A percentile compares a stretch with the other conserved stretches of the same genome.
Evolutionary conservation across 306 rosid genomes (phyloP).

Genomic region (Benincasa hispida): DNA sequence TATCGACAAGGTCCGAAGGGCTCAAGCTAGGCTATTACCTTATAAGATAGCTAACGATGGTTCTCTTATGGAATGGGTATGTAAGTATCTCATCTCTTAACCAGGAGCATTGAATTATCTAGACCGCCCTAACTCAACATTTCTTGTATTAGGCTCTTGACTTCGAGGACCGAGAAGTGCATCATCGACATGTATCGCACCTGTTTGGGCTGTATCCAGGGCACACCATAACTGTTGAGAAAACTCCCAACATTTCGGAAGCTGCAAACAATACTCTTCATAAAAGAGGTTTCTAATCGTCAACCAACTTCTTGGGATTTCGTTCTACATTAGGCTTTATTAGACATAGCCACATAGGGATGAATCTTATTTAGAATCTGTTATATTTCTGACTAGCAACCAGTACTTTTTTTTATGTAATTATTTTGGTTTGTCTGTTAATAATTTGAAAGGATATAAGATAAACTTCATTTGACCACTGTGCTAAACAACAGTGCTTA

Average conservation of each 20-base stretch:
- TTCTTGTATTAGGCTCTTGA: slow-evolving; percentile 59
- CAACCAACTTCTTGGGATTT: slow-evolving; percentile 12
- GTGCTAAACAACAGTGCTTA: neutral
- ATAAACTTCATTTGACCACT: neutral
- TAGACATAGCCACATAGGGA: neutral
- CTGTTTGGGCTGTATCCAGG: slow-evolving; percentile 89
- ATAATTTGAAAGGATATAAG: neutral
- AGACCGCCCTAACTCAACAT: slow-evolving; percentile 1
- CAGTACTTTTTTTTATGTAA: neutral
- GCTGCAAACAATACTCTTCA: slow-evolving; percentile 50
- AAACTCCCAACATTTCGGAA: slow-evolving; percentile 67
- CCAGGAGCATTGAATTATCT: neutral
- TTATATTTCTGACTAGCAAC: neutral
- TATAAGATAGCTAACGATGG: slow-evolving; percentile 76
- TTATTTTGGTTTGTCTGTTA: neutral
- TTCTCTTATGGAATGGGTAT: slow-evolving; percentile 90
- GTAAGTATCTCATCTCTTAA: slow-evolving; percentile 12
- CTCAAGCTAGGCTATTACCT: slow-evolving; percentile 62
- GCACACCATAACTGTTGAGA: slow-evolving; percentile 56
- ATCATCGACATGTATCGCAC: slow-evolving; percentile 79
- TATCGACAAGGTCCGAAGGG: slow-evolving; percentile 33
- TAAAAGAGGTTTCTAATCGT: slow-evolving; percentile 58
- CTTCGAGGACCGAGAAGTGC: slow-evolving; percentile 66
- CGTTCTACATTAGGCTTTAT: neutral
- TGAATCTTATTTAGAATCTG: neutral